Evolutionary conservation across 305 asterid genomes (phyloP), one percentile per base, ranked within the genome.

Genomic region (Fraxinus ornus): DNA sequence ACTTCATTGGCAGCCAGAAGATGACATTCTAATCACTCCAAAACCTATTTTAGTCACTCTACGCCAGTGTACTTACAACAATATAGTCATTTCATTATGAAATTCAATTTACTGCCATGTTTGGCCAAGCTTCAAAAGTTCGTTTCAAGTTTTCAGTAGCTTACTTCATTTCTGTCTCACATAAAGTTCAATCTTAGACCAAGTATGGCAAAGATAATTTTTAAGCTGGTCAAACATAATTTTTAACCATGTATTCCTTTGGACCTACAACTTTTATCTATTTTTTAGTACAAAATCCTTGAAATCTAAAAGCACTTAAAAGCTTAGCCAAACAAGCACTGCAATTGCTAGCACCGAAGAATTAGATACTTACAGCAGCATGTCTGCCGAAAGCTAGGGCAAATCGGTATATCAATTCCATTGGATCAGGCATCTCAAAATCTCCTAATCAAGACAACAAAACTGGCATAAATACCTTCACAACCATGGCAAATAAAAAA

Each of bases 361-460:
- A 83, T 73, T 33, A 77, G 83, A 83, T 83, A 89, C 97, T 94
- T 87, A 94, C 97, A 28, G 95, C 99, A 21, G 96, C 98, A 62
- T 84, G 89, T 86, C 85, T 89, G 28, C 98, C 97, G 82, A 88
- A 81, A 81, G 91, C 94, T 86, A 94, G 91, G 60, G 98, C 97
- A 80, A 92, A 90, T 86, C 90, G 98, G 85, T 90, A 95, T 84
- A 94, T 90, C 76, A 90, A 82, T 84, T 93, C 99, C 97, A 95
- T 91, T 66, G 98, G 98, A 88, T 94, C 98, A 68, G 98, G 99
- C 97, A 95, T 93, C 89, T 94, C 98, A 80, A 81, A 77, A 39
- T 87, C 90, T 85, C 97, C 99, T 95, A 91, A 83, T 62, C 30
- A 21, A 62, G 32, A 62, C 15, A 88, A 87, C 71, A 7, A 49